Conservation (phyloP, 2,329 filamentous ascomycete genomes). For the Calycina herbarum region DNA sequence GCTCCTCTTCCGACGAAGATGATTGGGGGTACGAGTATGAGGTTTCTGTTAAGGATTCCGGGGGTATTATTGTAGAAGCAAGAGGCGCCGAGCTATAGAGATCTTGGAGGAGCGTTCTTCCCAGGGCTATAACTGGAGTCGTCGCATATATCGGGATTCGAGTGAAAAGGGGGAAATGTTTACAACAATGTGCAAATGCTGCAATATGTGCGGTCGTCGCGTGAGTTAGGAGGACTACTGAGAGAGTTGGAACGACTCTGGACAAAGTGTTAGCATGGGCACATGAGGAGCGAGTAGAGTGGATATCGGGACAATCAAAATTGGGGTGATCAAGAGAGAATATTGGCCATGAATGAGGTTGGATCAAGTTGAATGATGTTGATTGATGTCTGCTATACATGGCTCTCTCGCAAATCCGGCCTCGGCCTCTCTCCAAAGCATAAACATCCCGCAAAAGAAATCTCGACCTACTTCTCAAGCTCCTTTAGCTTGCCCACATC, state of each 20-base stretch:
- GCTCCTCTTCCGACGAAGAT: slow-evolving; percentile 51
- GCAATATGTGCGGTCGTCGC: slow-evolving; percentile 89
- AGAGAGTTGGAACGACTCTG: slow-evolving; percentile 88
- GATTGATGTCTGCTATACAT: slow-evolving; percentile 35
- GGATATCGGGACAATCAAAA: background rate
- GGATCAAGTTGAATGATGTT: slow-evolving; percentile 23
- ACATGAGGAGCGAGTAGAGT: background rate
- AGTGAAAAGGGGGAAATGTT: slow-evolving; percentile 87
- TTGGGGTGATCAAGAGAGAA: slow-evolving; percentile 13
- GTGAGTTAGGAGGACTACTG: slow-evolving; percentile 91
- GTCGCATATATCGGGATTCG: slow-evolving; percentile 95
- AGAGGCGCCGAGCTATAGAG: slow-evolving; percentile 86
- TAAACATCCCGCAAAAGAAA: slow-evolving; percentile 16
- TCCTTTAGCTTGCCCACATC: slow-evolving; percentile 78
- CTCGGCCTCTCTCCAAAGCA: slow-evolving; percentile 11
- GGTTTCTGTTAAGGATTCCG: slow-evolving; percentile 67
- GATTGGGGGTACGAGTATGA: slow-evolving; percentile 56
- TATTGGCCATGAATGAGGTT: slow-evolving; percentile 9
- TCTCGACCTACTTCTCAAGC: slow-evolving; percentile 73
- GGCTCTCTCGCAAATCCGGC: slow-evolving; percentile 12
- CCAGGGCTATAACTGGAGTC: slow-evolving; percentile 87
- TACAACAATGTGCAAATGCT: slow-evolving; percentile 95
- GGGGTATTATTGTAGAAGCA: slow-evolving; percentile 81
- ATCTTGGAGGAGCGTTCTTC: slow-evolving; percentile 86
- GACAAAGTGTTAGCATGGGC: slow-evolving; percentile 19